A percentile compares a stretch with the other conserved stretches of the same genome.
These are phyloP conservation scores for Aspergillus leporis DNA, from an alignment of 495 filamentous ascomycete species.

Conservation along the genomic window DNA sequence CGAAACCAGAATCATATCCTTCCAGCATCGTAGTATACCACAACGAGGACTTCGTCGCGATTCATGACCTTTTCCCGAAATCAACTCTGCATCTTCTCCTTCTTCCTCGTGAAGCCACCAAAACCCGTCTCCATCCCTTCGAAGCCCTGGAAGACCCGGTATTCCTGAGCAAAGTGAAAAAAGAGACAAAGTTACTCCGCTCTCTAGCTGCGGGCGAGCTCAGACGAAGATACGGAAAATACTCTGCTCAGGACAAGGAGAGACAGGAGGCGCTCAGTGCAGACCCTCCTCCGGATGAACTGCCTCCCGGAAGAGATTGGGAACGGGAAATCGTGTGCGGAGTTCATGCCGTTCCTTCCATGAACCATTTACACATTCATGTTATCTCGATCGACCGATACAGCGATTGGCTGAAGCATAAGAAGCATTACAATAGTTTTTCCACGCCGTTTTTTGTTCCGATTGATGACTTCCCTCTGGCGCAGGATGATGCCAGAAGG, in stretches of 20 bases:
- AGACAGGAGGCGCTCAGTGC: slow-evolving; percentile 56
- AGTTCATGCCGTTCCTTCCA: slow-evolving; percentile 82
- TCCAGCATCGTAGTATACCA: slow-evolving; percentile 64
- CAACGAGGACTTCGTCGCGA: slow-evolving; percentile 71
- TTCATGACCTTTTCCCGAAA: slow-evolving; percentile 85
- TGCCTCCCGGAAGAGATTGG: slow-evolving; percentile 79
- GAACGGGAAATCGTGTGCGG: slow-evolving; percentile 72
- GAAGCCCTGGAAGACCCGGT: slow-evolving; percentile 69
- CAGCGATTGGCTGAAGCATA: slow-evolving; percentile 69
- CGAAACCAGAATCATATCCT: slow-evolving; percentile 64
- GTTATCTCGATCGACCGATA: slow-evolving; percentile 74
- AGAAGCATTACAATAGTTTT: slow-evolving; percentile 93
- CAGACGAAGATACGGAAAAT: slow-evolving; percentile 63
- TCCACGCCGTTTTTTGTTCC: slow-evolving; percentile 81
- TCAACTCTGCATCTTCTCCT: slow-evolving; percentile 82
- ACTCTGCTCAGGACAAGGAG: slow-evolving; percentile 59
- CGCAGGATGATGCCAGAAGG: slow-evolving; percentile 57
- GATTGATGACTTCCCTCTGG: slow-evolving; percentile 79
- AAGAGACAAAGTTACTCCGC: slow-evolving; percentile 61
- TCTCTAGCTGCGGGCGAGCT: slow-evolving; percentile 72
- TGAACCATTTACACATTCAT: slow-evolving; percentile 93
- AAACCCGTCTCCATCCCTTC: slow-evolving; percentile 70
- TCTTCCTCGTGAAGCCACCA: slow-evolving; percentile 68
- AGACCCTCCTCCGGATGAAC: slow-evolving; percentile 42
- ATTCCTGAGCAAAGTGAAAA: slow-evolving; percentile 67